Evolutionary conservation across 306 rosid genomes (phyloP).

Genomic region (Lotus japonicus): DNA sequence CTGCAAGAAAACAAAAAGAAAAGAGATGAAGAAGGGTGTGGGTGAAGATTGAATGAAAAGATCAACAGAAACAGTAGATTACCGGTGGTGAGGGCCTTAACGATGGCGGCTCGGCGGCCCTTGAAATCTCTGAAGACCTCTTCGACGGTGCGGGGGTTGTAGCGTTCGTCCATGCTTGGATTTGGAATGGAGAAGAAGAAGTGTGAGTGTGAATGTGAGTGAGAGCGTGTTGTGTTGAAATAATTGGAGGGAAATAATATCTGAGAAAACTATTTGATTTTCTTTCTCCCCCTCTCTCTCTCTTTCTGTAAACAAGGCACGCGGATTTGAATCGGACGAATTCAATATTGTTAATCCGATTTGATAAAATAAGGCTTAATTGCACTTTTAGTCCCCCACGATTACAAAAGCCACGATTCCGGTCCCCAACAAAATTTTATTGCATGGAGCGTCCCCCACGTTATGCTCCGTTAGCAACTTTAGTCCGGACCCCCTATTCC

Average conservation of each 20-base stretch:
- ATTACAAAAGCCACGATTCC: too few relatives aligned
- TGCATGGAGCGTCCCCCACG: too few relatives aligned
- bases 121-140: too few relatives aligned
- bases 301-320: background rate
- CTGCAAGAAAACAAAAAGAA: background rate
- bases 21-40: background rate
- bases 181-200: too few relatives aligned
- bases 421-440: too few relatives aligned
- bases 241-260: background rate
- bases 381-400: too few relatives aligned
- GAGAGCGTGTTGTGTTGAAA: background rate
- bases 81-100: background rate
- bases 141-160: too few relatives aligned
- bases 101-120: too few relatives aligned
- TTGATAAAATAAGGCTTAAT: too few relatives aligned
- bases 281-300: background rate
- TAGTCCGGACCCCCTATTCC: too few relatives aligned
- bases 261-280: background rate
- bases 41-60: background rate
- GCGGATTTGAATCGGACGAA: background rate
- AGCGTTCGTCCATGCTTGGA: too few relatives aligned
- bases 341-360: background rate
- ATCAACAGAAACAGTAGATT: background rate
- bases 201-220: background rate
- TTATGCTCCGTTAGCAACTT: too few relatives aligned